Percentiles rank a stretch among this genome's conserved stretches.
These are phyloP conservation scores for Lepiota brunneoincarnata DNA, from an alignment of 768 basidiomycete genomes.

Conservation along the genomic window DNA sequence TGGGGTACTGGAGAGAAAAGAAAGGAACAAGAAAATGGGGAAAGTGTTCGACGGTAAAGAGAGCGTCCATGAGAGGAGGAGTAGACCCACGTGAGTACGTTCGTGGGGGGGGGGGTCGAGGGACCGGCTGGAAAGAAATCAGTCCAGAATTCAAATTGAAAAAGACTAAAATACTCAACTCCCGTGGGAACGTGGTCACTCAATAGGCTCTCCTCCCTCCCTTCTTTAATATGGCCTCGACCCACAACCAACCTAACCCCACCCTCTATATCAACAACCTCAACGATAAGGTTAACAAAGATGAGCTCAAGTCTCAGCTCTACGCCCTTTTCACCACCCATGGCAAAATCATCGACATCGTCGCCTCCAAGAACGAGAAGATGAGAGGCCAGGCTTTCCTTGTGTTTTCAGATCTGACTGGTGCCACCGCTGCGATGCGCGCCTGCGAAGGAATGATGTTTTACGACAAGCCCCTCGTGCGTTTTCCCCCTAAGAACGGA, in stretches of 20 bases:
- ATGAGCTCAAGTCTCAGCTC: conserved; percentile 80
- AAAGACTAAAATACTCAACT: conserved; percentile 1
- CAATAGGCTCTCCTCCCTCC: conserved; percentile 11
- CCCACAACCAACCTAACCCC: conserved; percentile 71
- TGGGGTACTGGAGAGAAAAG: conserved; percentile 71
- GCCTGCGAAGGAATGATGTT: conserved; percentile 91
- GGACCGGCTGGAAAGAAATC: conserved; percentile 7
- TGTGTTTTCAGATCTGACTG: conserved; percentile 88
- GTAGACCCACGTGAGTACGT: neutral
- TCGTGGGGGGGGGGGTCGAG: neutral
- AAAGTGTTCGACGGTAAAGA: conserved; percentile 30
- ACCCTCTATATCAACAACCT: conserved; percentile 93
- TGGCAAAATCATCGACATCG: conserved; percentile 90
- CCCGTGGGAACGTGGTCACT: conserved; percentile 24
- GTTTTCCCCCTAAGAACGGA: conserved; percentile 24
- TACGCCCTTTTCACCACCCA: conserved; percentile 91
- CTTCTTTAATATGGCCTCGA: conserved; percentile 38
- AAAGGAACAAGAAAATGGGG: conserved; percentile 62
- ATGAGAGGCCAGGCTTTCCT: conserved; percentile 96
- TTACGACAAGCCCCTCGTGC: conserved; percentile 89
- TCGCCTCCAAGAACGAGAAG: conserved; percentile 81
- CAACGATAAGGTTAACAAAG: conserved; percentile 90
- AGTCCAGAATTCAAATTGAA: conserved; percentile 8
- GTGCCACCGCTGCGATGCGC: conserved; percentile 89
- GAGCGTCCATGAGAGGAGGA: conserved; percentile 1